Evolutionary conservation across 164 flowering plant genomes (phyloP).

Genomic region (Hamamelis virginiana): DNA sequence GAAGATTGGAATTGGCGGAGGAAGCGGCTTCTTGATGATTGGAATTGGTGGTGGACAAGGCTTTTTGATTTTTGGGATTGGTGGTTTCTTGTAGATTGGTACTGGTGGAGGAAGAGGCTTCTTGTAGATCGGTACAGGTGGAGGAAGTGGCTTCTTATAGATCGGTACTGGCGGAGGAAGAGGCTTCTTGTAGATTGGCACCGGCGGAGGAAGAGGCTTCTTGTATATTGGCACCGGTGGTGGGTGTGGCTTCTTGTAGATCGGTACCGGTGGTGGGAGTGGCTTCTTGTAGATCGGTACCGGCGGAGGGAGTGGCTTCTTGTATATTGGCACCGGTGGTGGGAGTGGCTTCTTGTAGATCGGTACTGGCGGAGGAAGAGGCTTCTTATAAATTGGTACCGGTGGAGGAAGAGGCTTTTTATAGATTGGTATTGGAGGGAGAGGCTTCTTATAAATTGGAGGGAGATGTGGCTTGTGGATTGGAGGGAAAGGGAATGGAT

Average conservation of each 20-base stretch:
- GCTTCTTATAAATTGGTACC: slow-evolving; percentile 11
- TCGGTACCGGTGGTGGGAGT: slow-evolving; percentile 20
- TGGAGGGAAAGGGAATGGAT: slow-evolving; percentile 23
- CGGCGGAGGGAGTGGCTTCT: slow-evolving; percentile 6
- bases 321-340: slow-evolving; percentile 15
- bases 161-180: background rate
- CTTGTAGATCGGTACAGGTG: slow-evolving; percentile 5
- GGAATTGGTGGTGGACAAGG: background rate
- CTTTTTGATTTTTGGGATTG: background rate
- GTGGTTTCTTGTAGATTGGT: background rate
- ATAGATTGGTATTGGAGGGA: slow-evolving; percentile 17
- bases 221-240: slow-evolving; percentile 23
- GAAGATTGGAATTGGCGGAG: background rate
- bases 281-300: slow-evolving; percentile 13
- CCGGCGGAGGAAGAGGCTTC: slow-evolving; percentile 7
- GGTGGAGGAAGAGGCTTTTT: slow-evolving; percentile 14
- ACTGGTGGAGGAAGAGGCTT: background rate
- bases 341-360: slow-evolving; percentile 23
- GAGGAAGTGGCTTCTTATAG: background rate
- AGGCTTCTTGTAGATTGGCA: slow-evolving; percentile 4
- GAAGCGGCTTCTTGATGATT: background rate
- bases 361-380: slow-evolving; percentile 30
- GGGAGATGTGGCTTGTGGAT: slow-evolving; percentile 19
- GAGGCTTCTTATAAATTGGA: background rate
- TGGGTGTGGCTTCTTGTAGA: slow-evolving; percentile 26